phyloP scores from a whole-genome alignment of 176 grass and related monocot genomes.

The Aegilops longissima region DNA sequence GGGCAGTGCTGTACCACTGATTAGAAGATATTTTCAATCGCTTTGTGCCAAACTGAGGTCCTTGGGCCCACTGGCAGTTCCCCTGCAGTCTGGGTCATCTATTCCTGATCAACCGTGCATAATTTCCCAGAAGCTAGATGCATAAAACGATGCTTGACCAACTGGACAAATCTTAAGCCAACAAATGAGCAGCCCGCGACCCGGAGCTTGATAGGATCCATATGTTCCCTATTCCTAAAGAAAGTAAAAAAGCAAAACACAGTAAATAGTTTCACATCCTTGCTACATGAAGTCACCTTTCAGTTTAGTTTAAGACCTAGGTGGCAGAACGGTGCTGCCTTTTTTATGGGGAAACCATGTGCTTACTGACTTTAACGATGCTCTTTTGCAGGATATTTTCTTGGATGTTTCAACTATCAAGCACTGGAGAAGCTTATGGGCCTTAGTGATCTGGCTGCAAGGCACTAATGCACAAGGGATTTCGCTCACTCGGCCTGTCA shows the following conservation, averaged over 20 bases:
- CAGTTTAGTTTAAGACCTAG: neutral
- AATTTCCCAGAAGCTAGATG: neutral
- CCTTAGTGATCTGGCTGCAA: neutral
- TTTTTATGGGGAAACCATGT: neutral
- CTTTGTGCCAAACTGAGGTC: neutral
- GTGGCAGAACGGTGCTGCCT: neutral
- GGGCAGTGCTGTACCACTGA: neutral
- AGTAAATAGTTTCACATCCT: neutral
- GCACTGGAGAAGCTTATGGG: neutral
- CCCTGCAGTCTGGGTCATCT: neutral
- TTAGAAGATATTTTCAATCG: neutral
- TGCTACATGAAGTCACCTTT: neutral
- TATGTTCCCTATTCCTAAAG: neutral
- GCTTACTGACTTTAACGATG: neutral
- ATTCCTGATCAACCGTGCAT: neutral
- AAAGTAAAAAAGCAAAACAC: neutral
- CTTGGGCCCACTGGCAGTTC: neutral
- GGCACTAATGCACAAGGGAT: neutral
- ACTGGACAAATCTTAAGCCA: neutral
- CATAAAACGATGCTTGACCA: neutral
- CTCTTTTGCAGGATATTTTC: neutral
- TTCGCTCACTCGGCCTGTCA: neutral
- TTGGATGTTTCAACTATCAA: neutral
- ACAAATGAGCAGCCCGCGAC: neutral
- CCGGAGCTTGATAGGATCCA: neutral